phyloP scores from a whole-genome alignment of 2,329 filamentous ascomycete species.

The Ophiobolus disseminans region DNA sequence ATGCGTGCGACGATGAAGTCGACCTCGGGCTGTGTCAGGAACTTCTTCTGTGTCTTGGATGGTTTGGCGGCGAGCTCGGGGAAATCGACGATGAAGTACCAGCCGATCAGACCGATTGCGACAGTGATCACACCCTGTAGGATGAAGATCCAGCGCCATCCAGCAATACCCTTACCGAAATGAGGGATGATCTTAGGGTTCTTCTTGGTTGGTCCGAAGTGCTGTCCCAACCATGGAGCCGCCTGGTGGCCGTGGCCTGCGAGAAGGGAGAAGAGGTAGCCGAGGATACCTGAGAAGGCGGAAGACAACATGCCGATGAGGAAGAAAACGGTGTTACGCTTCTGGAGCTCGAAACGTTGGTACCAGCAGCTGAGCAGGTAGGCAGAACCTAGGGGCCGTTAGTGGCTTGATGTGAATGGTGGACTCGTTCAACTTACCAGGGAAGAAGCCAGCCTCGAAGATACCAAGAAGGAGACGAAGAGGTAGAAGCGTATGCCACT shows the following conservation, averaged over 20 bases:
- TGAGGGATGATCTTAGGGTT: constrained; percentile 27
- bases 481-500: constrained; percentile 30
- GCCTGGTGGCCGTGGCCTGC: constrained; percentile 52
- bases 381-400: constrained; percentile 27
- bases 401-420: too few species aligned
- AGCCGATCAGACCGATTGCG: constrained; percentile 26
- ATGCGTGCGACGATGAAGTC: constrained; percentile 38
- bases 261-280: constrained; percentile 54
- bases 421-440: constrained; percentile 19
- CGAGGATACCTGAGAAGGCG: constrained; percentile 35
- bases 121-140: constrained; percentile 31
- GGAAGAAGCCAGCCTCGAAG: constrained; percentile 40
- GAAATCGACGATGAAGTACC: constrained; percentile 37
- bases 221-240: constrained; percentile 27
- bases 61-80: constrained; percentile 31
- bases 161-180: constrained; percentile 41
- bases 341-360: constrained; percentile 62
- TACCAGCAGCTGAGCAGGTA: constrained; percentile 68
- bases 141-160: constrained; percentile 40
- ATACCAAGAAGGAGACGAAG: constrained; percentile 32
- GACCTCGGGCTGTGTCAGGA: constrained; percentile 34
- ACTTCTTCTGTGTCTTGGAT: constrained; percentile 29
- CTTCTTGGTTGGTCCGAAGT: constrained; percentile 42
- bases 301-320: constrained; percentile 34
- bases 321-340: constrained; percentile 64